A percentile compares a stretch with the other conserved stretches of the same genome.
These are phyloP conservation scores for Corymbia citriodora DNA, from an alignment of 441 rosid species.

Conservation along the genomic window DNA sequence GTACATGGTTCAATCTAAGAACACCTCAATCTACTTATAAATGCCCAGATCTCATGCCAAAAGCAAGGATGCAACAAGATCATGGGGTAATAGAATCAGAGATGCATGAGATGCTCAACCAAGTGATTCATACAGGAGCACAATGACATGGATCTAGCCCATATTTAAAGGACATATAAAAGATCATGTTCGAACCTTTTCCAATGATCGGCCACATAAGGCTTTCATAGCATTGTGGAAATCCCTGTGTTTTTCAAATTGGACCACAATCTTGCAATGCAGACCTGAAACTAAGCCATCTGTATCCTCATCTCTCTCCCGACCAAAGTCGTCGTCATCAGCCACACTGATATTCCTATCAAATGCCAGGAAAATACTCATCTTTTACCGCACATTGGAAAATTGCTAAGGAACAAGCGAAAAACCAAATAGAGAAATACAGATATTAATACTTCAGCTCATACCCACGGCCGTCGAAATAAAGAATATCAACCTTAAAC, in stretches of 20 bases:
- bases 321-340: slow-evolving; percentile 68
- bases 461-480: neutral
- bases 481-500: neutral
- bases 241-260: slow-evolving; percentile 72
- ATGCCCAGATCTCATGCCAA: neutral
- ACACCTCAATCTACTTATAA: neutral
- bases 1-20: neutral
- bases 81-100: neutral
- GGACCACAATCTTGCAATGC: slow-evolving; percentile 86
- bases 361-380: neutral
- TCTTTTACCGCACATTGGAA: neutral
- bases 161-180: neutral
- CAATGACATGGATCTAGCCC: neutral
- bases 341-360: slow-evolving; percentile 81
- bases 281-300: slow-evolving; percentile 71
- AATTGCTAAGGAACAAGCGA: neutral
- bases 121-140: neutral
- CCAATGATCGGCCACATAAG: slow-evolving; percentile 74
- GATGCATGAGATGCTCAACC: neutral
- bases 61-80: neutral
- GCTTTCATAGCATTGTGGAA: slow-evolving; percentile 70
- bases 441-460: neutral
- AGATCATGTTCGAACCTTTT: slow-evolving; percentile 44
- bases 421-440: neutral
- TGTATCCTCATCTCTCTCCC: slow-evolving; percentile 39